Percentiles rank a stretch among this genome's conserved stretches.
phyloP scores from a whole-genome alignment of 1,284 basidiomycete species.

The Melampsora americana region DNA sequence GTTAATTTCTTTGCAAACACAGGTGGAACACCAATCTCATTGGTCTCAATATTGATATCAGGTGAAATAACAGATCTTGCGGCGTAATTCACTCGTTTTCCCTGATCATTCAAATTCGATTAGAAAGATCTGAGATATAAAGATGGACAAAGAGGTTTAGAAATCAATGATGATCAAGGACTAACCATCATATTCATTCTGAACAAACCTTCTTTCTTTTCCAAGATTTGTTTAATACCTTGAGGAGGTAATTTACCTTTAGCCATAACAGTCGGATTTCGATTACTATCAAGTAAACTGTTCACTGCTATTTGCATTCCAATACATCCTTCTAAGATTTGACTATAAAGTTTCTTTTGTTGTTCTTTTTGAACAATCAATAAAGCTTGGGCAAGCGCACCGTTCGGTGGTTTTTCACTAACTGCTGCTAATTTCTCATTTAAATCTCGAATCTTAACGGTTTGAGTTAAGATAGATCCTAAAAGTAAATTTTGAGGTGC shows the following conservation, averaged over 20 bases:
- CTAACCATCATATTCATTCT: constrained; percentile 98
- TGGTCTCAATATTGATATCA: constrained; percentile 98
- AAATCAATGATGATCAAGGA: constrained; percentile 16
- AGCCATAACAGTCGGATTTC: constrained; percentile 80
- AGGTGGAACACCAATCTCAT: constrained; percentile 96
- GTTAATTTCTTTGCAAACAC: constrained; percentile 96
- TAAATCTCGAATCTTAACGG: constrained; percentile 74
- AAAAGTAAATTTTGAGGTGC: constrained; percentile 96
- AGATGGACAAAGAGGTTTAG: constrained; percentile 20
- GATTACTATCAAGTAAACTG: constrained; percentile 93
- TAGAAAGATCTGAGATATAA: constrained; percentile 2
- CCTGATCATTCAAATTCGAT: constrained; percentile 59
- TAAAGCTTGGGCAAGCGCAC: constrained; percentile 48
- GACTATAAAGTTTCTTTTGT: constrained; percentile 64
- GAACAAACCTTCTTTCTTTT: constrained; percentile 99
- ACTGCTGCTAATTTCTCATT: constrained; percentile 67
- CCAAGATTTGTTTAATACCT: constrained; percentile 92
- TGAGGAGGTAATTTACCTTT: constrained; percentile 88
- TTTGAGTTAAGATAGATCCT: constrained; percentile 74
- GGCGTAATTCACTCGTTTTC: constrained; percentile 98
- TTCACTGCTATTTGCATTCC: constrained; percentile 94
- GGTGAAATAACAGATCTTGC: constrained; percentile 99
- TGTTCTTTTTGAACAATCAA: constrained; percentile 45
- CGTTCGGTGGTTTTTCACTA: constrained; percentile 62
- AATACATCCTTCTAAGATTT: constrained; percentile 75